Conservation (phyloP, 2,329 filamentous ascomycete species). For the Phialocephala sp. region DNA sequence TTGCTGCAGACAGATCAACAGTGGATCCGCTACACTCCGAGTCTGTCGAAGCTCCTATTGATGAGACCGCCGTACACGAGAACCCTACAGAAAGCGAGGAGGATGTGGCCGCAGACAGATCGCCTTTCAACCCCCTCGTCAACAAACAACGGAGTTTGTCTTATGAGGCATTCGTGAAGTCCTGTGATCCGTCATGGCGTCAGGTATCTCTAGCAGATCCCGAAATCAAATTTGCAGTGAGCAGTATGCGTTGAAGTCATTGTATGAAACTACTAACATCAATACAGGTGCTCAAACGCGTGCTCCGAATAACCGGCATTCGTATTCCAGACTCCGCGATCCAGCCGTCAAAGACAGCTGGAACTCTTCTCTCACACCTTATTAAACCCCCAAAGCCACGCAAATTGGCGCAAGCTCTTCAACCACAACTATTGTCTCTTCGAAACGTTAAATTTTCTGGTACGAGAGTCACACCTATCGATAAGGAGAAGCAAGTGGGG, state of each 20-base stretch:
- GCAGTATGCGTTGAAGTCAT: conserved; percentile 37
- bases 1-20: conserved; percentile 36
- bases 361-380: conserved; percentile 60
- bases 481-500: conserved; percentile 74
- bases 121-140: conserved; percentile 29
- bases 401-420: conserved; percentile 68
- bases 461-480: conserved; percentile 70
- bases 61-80: conserved; percentile 30
- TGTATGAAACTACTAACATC: conserved; percentile 20
- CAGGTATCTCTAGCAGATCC: conserved; percentile 60
- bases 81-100: conserved; percentile 38
- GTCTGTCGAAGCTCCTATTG: conserved; percentile 13
- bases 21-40: conserved; percentile 34
- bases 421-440: conserved; percentile 55
- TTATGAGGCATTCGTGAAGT: conserved; percentile 43
- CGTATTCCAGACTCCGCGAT: conserved; percentile 75
- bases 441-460: conserved; percentile 74
- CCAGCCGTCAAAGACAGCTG: conserved; percentile 57
- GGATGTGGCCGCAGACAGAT: conserved; percentile 39
- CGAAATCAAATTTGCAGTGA: conserved; percentile 74
- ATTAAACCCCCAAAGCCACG: conserved; percentile 59
- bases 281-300: conserved; percentile 75
- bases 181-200: conserved; percentile 64
- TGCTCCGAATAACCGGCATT: conserved; percentile 81
- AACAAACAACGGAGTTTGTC: conserved; percentile 29